These are phyloP conservation scores for Diaporthe vaccinii DNA, from an alignment of 2,329 filamentous ascomycete genomes.

Conservation along the genomic window DNA sequence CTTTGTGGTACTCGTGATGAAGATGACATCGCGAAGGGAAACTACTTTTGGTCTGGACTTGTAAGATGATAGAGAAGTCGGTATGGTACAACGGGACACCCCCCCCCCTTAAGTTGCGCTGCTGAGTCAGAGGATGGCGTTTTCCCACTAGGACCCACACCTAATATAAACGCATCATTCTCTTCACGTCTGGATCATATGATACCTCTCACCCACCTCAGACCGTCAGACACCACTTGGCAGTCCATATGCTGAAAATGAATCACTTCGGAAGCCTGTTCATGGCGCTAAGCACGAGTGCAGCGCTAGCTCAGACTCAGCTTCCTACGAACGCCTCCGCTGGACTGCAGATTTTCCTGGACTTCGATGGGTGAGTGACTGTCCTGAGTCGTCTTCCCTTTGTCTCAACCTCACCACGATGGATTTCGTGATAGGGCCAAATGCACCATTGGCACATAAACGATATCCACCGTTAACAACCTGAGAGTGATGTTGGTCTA, in stretches of 20 bases:
- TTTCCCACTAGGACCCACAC: not conserved
- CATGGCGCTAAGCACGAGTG: not conserved
- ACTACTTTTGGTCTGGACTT: not conserved
- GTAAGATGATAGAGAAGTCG: not conserved
- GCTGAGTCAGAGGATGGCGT: conserved; percentile 5
- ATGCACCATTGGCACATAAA: not conserved
- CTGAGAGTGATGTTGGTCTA: not conserved
- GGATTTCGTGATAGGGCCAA: not conserved
- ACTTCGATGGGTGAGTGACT: conserved; percentile 7
- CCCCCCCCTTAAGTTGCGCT: not conserved
- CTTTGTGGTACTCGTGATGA: conserved; percentile 8
- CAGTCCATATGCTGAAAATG: not conserved
- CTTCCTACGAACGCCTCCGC: not conserved
- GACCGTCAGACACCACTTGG: not conserved
- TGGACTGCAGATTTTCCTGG: conserved; percentile 9
- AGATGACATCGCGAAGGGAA: not conserved
- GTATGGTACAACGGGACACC: not conserved
- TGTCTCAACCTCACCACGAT: not conserved
- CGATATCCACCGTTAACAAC: no score
- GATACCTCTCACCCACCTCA: not conserved
- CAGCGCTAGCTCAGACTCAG: not conserved
- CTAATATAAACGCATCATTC: conserved; percentile 6
- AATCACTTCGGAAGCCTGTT: not conserved
- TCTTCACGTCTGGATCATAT: not conserved
- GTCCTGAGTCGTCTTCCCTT: no score